Evolutionary conservation across 306 rosid species (phyloP), one percentile per base, ranked within the genome.

Genomic region (Oxytropis ochrocephala): DNA sequence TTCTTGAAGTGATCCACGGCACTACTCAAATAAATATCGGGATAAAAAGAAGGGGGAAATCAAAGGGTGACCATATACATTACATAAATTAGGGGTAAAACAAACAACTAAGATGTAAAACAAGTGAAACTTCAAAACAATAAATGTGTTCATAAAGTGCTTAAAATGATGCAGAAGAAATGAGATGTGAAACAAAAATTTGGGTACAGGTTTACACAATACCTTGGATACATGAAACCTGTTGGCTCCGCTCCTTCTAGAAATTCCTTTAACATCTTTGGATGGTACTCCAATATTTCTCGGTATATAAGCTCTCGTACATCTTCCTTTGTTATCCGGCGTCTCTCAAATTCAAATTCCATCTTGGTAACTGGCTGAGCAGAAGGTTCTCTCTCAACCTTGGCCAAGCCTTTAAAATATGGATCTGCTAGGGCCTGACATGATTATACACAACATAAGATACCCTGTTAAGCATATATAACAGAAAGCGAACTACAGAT

Each of bases 321-420:
- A 74, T 95, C 99, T 84, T 95, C 99, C 70, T 95, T 95, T 8
- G 99, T 95, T 69, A 95, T 95, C 74, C 96, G 85, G 70, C 99
- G 91, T 76, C 99, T 87, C 88, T 95, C 99, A 80, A 91, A 95
- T 75, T 95, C 99, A 80, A 95, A 95, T 85, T 95, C 99, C 96
- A 95, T 91, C 95, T 95, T 95, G 55, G 97, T 91, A 59, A 95
- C 97, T 17, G 99, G 96, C 77, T 85, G 99, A 73, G 99, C 86
- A 64, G 91, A 87, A 53, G 99, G 99, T 77, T 95, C 99, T 78
- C 99, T 84, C 83, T 95, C 99, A 50, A 91, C 99, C 84, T 91
- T 95, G 51, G 99, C 99, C 87, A 95, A 83, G 77, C 99, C 99
- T 83, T 87, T 91, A 82, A 95, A 95, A 80, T 95, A 95, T 64